These are phyloP conservation scores for Beauveria pseudobassiana DNA, from an alignment of 2,329 filamentous ascomycete genomes.

Conservation along the genomic window DNA sequence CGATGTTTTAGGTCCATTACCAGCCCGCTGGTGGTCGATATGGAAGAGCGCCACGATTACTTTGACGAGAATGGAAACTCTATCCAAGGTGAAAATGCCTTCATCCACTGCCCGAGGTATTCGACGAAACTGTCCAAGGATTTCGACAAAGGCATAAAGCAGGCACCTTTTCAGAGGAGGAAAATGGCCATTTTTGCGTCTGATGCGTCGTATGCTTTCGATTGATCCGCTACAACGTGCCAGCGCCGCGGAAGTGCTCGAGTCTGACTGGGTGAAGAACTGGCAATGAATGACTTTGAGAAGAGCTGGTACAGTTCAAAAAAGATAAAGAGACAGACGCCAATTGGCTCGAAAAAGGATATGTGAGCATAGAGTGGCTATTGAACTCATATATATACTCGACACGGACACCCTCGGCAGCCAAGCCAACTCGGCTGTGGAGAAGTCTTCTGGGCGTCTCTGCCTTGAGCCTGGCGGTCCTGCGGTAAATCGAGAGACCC, in stretches of 20 bases:
- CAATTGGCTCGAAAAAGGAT: too few species aligned
- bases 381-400: too few species aligned
- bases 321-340: too few species aligned
- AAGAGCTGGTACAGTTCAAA: not conserved
- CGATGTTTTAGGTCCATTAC: conserved; percentile 16
- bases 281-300: conserved; percentile 16
- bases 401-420: too few species aligned
- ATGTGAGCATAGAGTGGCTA: too few species aligned
- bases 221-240: conserved; percentile 22
- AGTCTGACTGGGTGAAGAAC: conserved; percentile 27
- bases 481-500: too few species aligned
- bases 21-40: conserved; percentile 11
- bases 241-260: conserved; percentile 22
- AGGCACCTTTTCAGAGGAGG: conserved; percentile 17
- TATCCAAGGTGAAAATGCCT: conserved; percentile 10
- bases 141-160: conserved; percentile 14
- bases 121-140: conserved; percentile 19
- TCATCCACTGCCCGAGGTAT: conserved; percentile 20
- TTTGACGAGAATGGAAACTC: not conserved
- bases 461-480: too few species aligned
- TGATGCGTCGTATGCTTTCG: conserved; percentile 24
- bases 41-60: conserved; percentile 5
- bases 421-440: too few species aligned
- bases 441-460: too few species aligned
- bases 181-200: conserved; percentile 17